Percentiles rank a stretch among this genome's conserved stretches.
phyloP scores from a whole-genome alignment of 1,284 basidiomycete species.

The Kalmanozyma brasiliensis region DNA sequence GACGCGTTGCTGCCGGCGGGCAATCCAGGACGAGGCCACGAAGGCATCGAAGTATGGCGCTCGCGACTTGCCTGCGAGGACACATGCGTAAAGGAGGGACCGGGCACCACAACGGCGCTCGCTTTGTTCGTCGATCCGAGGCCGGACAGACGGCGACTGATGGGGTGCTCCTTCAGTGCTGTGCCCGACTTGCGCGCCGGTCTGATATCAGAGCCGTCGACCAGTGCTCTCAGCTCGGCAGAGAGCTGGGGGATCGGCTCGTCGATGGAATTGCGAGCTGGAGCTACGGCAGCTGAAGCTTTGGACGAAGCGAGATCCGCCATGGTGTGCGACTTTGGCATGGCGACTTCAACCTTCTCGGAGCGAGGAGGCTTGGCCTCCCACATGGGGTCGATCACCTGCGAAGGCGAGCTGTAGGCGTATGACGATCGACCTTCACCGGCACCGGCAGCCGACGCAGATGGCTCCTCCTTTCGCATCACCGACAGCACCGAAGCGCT shows the following conservation, averaged over 20 bases:
- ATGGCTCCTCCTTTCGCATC: slow-evolving; percentile 24
- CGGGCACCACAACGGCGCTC: slow-evolving; percentile 6
- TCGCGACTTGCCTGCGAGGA: slow-evolving; percentile 19
- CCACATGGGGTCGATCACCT: slow-evolving; percentile 38
- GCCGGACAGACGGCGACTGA: slow-evolving; percentile 35
- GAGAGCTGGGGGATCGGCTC: slow-evolving; percentile 50
- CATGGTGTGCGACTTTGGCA: slow-evolving; percentile 39
- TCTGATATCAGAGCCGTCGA: slow-evolving; percentile 42
- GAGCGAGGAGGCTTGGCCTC: slow-evolving; percentile 19
- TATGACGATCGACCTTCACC: slow-evolving; percentile 20
- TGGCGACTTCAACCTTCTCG: not conserved
- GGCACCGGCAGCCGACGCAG: not conserved
- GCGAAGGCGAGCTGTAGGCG: slow-evolving; percentile 36
- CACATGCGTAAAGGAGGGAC: slow-evolving; percentile 1
- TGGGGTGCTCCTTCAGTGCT: slow-evolving; percentile 51
- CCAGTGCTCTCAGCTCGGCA: slow-evolving; percentile 50
- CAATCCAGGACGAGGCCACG: slow-evolving; percentile 41
- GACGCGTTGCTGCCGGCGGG: slow-evolving; percentile 4
- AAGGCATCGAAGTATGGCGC: slow-evolving; percentile 40
- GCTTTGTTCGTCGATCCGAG: slow-evolving; percentile 19
- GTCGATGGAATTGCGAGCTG: slow-evolving; percentile 6
- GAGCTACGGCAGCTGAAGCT: slow-evolving; percentile 5
- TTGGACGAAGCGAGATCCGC: slow-evolving; percentile 28
- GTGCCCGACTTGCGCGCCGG: slow-evolving; percentile 48
- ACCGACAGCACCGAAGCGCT: slow-evolving; percentile 49